Evolutionary conservation across 2,329 filamentous ascomycete genomes (phyloP), one percentile per base, ranked within the genome.

Genomic region (Zymoseptoria tritici): DNA sequence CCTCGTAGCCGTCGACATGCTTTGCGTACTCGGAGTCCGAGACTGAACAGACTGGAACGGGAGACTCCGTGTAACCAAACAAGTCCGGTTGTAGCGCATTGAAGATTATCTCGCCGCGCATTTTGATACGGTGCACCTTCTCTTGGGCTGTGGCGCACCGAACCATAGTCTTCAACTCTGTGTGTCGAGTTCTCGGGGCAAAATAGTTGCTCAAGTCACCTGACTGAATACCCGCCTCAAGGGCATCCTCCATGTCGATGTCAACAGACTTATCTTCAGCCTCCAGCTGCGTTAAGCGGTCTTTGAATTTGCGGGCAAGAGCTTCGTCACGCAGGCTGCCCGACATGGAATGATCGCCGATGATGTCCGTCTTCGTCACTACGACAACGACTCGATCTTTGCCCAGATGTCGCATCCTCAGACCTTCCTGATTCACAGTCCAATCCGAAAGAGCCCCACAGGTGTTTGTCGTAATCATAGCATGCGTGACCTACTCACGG

Each of bases 11-110:
- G 2, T 52, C 56, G 24, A 57, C 57, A 49, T 65, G 59, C 52
- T 50, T 58, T 29, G 57, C 60, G 61, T 67, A 67, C 1, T 19
- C 60, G 19, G 53, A 49, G 57, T 66, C 66, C 5, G 55, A 55
- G 21, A 67, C 60, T 11, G 31, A 53, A 24, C 62, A 62, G 11
- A 60, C 60, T 0, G 57, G 11, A 1, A 67, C 54, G 2, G 57
- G 46, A 8, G 42, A 19, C 2, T 21, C 24, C 2, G 31, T 52
- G 4, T 49, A 20, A 3, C 36, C 36, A 6, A 52, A 22, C 16
- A 57, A 36, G 29, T 50, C 56, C 9, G 52, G 26, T 7, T 60
- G 58, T 7, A 60, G 20, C 5, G 13, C 54, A 9, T 26, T 31
- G 3, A n/a, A 19, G 2, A 36, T 57, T 9, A 36, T 42, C 9